Evolutionary conservation across 2,329 filamentous ascomycete species (phyloP).

Genomic region (Pseudogymnoascus sp.): DNA sequence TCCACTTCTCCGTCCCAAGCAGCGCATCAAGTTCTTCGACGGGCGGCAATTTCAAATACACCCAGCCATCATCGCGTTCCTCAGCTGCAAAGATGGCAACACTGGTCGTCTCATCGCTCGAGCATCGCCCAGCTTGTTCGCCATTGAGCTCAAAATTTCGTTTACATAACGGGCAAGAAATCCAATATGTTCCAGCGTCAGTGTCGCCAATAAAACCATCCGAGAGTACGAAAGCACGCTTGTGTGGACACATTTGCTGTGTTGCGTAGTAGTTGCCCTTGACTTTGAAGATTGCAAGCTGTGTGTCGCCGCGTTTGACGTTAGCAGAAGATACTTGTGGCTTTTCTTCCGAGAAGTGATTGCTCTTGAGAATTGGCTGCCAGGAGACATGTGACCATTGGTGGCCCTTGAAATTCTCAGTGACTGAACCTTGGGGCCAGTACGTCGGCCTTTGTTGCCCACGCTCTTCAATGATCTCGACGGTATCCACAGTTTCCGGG

Average conservation of each 20-base stretch:
- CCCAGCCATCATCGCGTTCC: conserved; percentile 66
- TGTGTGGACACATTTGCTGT: conserved; percentile 94
- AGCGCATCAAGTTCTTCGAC: conserved; percentile 73
- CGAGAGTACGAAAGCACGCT: conserved; percentile 80
- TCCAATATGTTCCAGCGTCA: conserved; percentile 61
- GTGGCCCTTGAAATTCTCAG: conserved; percentile 64
- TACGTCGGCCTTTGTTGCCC: conserved; percentile 67
- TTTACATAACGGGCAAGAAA: conserved; percentile 85
- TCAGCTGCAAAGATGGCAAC: conserved; percentile 79
- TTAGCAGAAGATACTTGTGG: conserved; percentile 70
- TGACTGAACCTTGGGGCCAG: conserved; percentile 65
- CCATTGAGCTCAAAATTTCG: conserved; percentile 75
- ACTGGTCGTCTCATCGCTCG: conserved; percentile 66
- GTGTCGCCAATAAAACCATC: conserved; percentile 70
- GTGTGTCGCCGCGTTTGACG: conserved; percentile 81
- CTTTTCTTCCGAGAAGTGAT: conserved; percentile 61
- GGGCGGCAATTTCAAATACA: conserved; percentile 76
- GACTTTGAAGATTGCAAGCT: conserved; percentile 81
- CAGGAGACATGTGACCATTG: conserved; percentile 64
- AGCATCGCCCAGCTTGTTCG: conserved; percentile 61
- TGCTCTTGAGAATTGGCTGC: conserved; percentile 70
- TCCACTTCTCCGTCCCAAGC: conserved; percentile 73
- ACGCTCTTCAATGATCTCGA: conserved; percentile 67
- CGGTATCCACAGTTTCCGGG: conserved; percentile 57
- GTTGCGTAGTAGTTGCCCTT: conserved; percentile 75